Conservation (phyloP, 139 green algal genomes). For the Tetraselmis striata region DNA sequence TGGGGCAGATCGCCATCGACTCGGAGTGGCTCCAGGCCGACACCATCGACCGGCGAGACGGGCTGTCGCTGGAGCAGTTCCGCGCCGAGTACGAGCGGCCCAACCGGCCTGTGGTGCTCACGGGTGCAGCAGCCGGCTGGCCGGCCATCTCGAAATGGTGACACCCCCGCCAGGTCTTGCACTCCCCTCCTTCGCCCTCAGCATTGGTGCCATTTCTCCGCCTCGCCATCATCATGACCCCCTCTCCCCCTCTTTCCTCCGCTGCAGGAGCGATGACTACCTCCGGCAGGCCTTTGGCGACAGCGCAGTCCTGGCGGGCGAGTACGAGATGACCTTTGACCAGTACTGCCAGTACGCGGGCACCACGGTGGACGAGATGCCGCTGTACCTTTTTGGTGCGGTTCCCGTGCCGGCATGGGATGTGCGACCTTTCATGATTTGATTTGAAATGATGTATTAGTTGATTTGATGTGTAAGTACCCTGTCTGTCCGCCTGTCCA, state of each 20-base stretch:
- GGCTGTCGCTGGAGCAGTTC: constrained; percentile 62
- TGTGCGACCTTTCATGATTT: too few species aligned
- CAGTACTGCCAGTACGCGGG: constrained; percentile 68
- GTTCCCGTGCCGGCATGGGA: too few species aligned
- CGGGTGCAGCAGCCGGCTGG: constrained; percentile 45
- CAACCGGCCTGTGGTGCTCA: constrained; percentile 82
- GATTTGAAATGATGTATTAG: too few species aligned
- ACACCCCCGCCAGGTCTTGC: too few species aligned
- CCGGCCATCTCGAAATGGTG: constrained; percentile 32
- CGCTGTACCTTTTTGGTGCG: constrained; percentile 78
- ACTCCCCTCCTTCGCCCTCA: too few species aligned
- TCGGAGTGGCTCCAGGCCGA: constrained; percentile 70
- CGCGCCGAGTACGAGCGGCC: constrained; percentile 62
- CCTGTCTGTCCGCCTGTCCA: too few species aligned
- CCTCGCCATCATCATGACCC: too few species aligned
- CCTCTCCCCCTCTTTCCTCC: constrained; percentile 11
- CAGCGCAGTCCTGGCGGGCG: constrained; percentile 17
- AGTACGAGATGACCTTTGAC: constrained; percentile 54
- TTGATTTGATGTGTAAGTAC: too few species aligned
- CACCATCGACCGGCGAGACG: constrained; percentile 60
- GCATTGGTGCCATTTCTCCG: too few species aligned
- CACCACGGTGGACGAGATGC: constrained; percentile 60
- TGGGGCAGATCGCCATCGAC: constrained; percentile 49
- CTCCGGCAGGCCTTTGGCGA: neutral
- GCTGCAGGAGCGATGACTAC: neutral